Percentiles rank a stretch among this genome's conserved stretches.
phyloP scores from a whole-genome alignment of 2,329 filamentous ascomycete species.

The Blastomyces emzantsi region DNA sequence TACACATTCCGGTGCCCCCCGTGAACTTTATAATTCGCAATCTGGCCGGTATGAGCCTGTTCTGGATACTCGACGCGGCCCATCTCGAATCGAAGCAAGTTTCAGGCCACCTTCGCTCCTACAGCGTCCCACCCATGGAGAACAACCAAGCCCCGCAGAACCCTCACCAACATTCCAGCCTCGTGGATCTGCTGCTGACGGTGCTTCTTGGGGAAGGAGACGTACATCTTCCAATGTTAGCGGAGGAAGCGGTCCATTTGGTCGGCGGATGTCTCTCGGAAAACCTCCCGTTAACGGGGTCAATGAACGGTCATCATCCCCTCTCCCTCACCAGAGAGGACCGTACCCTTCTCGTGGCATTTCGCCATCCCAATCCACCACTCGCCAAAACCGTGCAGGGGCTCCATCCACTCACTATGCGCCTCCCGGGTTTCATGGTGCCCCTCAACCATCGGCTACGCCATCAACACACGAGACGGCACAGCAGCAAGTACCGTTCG shows the following conservation, averaged over 20 bases:
- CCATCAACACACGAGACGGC: slow-evolving; percentile 15
- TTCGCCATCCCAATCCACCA: slow-evolving; percentile 23
- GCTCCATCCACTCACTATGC: slow-evolving; percentile 25
- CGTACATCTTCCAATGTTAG: slow-evolving; percentile 88
- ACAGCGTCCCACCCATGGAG: slow-evolving; percentile 59
- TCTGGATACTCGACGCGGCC: slow-evolving; percentile 60
- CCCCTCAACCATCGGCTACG: slow-evolving; percentile 17
- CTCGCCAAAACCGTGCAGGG: slow-evolving; percentile 24
- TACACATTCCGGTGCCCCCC: slow-evolving; percentile 46
- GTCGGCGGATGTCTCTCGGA: slow-evolving; percentile 53
- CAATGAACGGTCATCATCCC: slow-evolving; percentile 26
- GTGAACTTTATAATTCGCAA: slow-evolving; percentile 90
- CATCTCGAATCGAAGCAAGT: slow-evolving; percentile 56
- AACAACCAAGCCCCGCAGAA: slow-evolving; percentile 60
- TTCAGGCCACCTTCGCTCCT: slow-evolving; percentile 67
- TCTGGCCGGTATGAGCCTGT: slow-evolving; percentile 90
- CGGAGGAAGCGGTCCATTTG: slow-evolving; percentile 65
- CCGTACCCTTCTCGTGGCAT: slow-evolving; percentile 16
- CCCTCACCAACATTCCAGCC: slow-evolving; percentile 83
- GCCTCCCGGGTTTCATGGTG: slow-evolving; percentile 17
- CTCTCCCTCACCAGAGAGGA: slow-evolving; percentile 21
- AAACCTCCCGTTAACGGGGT: slow-evolving; percentile 34
- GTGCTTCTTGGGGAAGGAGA: slow-evolving; percentile 58
- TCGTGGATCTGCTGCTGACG: slow-evolving; percentile 53
- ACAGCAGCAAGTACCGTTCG: slow-evolving; percentile 21